These are phyloP conservation scores for Stagonosporopsis vannaccii DNA, from an alignment of 2,329 filamentous ascomycete species.

Conservation along the genomic window DNA sequence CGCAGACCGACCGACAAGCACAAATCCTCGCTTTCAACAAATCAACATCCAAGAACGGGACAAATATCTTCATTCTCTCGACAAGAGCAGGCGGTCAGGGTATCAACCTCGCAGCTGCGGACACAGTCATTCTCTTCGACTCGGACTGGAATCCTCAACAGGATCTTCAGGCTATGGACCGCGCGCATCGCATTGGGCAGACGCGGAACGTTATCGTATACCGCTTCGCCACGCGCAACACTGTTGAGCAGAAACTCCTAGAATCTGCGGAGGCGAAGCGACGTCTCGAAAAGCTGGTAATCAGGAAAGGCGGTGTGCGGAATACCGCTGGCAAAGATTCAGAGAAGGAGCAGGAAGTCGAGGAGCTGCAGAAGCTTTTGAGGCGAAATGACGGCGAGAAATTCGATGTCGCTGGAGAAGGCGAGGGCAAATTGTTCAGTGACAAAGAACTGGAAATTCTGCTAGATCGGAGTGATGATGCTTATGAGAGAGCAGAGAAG, in stretches of 20 bases:
- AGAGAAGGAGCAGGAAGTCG: constrained; percentile 54
- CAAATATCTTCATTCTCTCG: constrained; percentile 82
- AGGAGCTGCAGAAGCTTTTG: constrained; percentile 57
- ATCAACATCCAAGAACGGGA: constrained; percentile 27
- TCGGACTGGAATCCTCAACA: constrained; percentile 95
- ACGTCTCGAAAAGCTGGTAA: constrained; percentile 90
- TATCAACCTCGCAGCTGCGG: constrained; percentile 90
- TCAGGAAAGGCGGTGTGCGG: constrained; percentile 79
- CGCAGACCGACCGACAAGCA: constrained; percentile 65
- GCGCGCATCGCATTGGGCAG: constrained; percentile 93
- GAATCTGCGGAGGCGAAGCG: constrained; percentile 91
- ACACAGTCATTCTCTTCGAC: constrained; percentile 93
- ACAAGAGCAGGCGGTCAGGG: constrained; percentile 93
- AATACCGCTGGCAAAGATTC: constrained; percentile 61
- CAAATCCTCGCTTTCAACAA: constrained; percentile 61
- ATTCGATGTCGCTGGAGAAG: constrained; percentile 63
- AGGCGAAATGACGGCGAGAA: constrained; percentile 72
- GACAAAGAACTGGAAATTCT: constrained; percentile 79
- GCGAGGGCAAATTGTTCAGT: constrained; percentile 72
- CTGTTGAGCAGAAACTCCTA: constrained; percentile 87
- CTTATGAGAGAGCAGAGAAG: constrained; percentile 76
- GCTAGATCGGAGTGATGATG: constrained; percentile 75
- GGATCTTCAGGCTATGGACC: constrained; percentile 94
- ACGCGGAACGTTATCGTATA: constrained; percentile 92
- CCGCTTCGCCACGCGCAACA: constrained; percentile 89